Evolutionary conservation across 805 yeast genomes (phyloP), one percentile per base, ranked within the genome.

Genomic region (Candida multigemmis): DNA sequence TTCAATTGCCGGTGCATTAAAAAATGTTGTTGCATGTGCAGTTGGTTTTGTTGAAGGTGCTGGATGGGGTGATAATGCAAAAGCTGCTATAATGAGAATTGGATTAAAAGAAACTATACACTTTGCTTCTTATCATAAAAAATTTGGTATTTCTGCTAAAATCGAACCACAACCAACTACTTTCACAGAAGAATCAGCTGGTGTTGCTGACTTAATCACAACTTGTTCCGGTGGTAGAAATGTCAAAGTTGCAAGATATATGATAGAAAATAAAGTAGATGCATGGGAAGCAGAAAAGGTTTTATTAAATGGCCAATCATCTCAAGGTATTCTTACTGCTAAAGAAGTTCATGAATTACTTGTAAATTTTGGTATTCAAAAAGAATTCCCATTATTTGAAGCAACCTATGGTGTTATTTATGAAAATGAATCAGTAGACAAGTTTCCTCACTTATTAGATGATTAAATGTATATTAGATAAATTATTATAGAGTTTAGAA

Each of bases 51-150:
- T 89, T 36, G 94, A 85, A 58, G 98, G 98, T 44, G 70, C 83
- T 37, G 95, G 94, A 37, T 91, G 98, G 98, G 98, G 98, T 56
- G 95, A 86, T 59, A 91, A 91, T 54, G 97, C 98, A 38, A 86
- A 89, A 59, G 80, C 97, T 30, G 98, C 97, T 23, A 77, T 91
- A 45, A 93, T 89, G 87, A 74, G 98, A 63, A 80, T 89, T 41
- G 98, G 98, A 25, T 62, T 91, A 39, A 71, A 79, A 46, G 98
- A 91, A 64, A 84, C 82, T 48, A 81, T 87, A 53, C 71, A 72
- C 50, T 91, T 91, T 56, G 91, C 94, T 22, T 37, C 41, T 12
- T 48, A 51, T 38, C 50, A 48, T 40, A 67, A 74, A 46, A 68
- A 66, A 43, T 87, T 83, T 61, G 91, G 62, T 12, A 53, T 55